Conservation (phyloP, 768 basidiomycete genomes). For the Rhizopogon vulgaris region DNA sequence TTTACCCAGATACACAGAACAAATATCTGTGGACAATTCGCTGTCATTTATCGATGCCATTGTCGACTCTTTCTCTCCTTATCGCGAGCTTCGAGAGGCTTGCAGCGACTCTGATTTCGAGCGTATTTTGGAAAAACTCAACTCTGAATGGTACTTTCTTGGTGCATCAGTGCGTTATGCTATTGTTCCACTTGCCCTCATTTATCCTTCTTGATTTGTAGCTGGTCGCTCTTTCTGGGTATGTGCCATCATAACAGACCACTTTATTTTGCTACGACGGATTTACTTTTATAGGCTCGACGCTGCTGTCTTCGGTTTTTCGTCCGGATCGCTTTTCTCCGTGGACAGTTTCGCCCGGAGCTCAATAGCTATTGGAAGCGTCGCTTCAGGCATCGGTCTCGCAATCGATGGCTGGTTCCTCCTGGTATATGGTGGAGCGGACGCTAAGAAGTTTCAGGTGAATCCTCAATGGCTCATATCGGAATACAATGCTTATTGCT, state of each 20-base stretch:
- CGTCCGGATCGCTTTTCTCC: conserved; percentile 43
- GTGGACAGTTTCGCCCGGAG: conserved; percentile 41
- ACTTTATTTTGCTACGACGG: conserved; percentile 1
- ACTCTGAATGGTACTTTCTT: conserved; percentile 59
- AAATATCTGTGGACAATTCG: conserved; percentile 23
- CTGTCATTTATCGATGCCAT: conserved; percentile 28
- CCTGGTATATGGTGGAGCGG: conserved; percentile 51
- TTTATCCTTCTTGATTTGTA: conserved; percentile 15
- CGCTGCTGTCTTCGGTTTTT: conserved; percentile 61
- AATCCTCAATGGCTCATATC: conserved; percentile 9
- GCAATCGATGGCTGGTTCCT: conserved; percentile 61
- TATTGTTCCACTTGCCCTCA: not conserved
- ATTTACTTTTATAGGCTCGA: conserved; percentile 24
- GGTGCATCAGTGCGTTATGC: conserved; percentile 48
- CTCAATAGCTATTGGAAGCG: conserved; percentile 52
- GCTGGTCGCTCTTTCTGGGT: conserved; percentile 60
- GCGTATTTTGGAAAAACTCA: conserved; percentile 38
- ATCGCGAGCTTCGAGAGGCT: conserved; percentile 42
- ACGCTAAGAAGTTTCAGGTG: conserved; percentile 49
- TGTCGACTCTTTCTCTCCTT: conserved; percentile 49
- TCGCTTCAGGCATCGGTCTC: conserved; percentile 61
- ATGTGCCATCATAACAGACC: conserved; percentile 11
- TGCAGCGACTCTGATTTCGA: conserved; percentile 44
- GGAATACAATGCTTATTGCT: not conserved
- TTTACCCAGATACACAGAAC: conserved; percentile 41